phyloP scores from a whole-genome alignment of 257 asterid genomes.

The Jaltomata sinuosa region DNA sequence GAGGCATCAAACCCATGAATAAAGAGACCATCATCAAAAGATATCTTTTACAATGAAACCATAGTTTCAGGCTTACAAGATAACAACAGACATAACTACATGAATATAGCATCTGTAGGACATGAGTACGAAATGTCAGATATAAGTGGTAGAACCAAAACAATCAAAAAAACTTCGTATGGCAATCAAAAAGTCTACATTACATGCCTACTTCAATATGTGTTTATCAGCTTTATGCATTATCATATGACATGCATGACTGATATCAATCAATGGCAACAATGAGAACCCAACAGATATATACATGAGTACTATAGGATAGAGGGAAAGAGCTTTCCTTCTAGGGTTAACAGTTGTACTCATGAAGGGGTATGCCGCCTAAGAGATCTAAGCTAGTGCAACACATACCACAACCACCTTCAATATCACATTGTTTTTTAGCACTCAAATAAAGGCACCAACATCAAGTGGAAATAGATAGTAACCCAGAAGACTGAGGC shows the following conservation, averaged over 20 bases:
- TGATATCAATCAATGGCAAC: too few relatives aligned
- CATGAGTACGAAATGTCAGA: too few relatives aligned
- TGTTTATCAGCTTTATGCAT: too few relatives aligned
- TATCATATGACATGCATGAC: too few relatives aligned
- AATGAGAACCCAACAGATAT: too few relatives aligned
- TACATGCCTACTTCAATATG: too few relatives aligned
- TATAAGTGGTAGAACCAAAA: too few relatives aligned
- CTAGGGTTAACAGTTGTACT: conserved; percentile 77
- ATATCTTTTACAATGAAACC: background rate
- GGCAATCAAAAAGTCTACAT: too few relatives aligned
- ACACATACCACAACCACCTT: conserved; percentile 71
- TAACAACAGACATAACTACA: too few relatives aligned
- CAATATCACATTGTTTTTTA: conserved; percentile 61
- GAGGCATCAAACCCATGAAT: background rate
- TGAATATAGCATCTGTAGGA: too few relatives aligned
- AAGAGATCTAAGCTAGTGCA: conserved; percentile 90
- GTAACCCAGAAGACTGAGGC: conserved; percentile 89
- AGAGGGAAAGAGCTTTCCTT: conserved; percentile 91
- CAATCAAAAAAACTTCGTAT: too few relatives aligned
- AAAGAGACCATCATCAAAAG: background rate
- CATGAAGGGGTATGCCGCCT: conserved; percentile 99
- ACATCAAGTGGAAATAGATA: conserved; percentile 81
- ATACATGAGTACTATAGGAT: conserved; percentile 90
- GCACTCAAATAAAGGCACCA: conserved; percentile 83
- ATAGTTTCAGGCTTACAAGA: background rate